A percentile compares a stretch with the other conserved stretches of the same genome.
These are phyloP conservation scores for Parastagonospora avenae DNA, from an alignment of 2,329 filamentous ascomycete species.

Conservation along the genomic window DNA sequence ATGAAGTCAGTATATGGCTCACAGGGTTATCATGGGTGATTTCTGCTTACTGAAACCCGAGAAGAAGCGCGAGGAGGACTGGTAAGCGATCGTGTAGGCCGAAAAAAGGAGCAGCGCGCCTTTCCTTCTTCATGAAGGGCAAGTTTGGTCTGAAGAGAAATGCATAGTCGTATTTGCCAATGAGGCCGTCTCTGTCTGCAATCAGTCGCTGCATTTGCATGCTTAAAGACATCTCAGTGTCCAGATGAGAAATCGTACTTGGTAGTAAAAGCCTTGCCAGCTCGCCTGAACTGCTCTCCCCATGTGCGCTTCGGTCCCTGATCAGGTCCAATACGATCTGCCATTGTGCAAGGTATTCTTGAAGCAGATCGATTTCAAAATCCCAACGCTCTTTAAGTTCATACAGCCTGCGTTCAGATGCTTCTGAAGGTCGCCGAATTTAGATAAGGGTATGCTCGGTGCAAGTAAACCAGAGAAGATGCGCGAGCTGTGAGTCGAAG, in stretches of 20 bases:
- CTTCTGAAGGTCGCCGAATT: not conserved
- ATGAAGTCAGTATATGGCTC: too few species aligned
- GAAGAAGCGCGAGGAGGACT: constrained; percentile 71
- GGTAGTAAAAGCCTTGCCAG: constrained; percentile 55
- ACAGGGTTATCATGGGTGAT: too few species aligned
- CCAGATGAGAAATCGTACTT: constrained; percentile 42
- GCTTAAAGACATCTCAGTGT: not conserved
- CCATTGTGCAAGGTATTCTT: constrained; percentile 17
- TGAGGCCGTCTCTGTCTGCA: constrained; percentile 66
- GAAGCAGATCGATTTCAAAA: not conserved
- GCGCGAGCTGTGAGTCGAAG: constrained; percentile 21
- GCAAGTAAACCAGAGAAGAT: constrained; percentile 27
- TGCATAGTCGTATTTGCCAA: constrained; percentile 88
- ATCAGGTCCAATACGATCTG: constrained; percentile 54
- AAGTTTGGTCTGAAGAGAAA: constrained; percentile 83
- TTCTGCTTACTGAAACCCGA: constrained; percentile 67
- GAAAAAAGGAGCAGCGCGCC: constrained; percentile 74
- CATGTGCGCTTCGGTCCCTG: constrained; percentile 48
- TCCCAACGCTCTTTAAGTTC: not conserved
- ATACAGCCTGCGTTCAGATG: not conserved
- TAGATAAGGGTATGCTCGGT: constrained; percentile 6
- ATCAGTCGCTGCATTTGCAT: constrained; percentile 10
- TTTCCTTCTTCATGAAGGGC: constrained; percentile 74
- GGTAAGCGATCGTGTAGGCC: constrained; percentile 82
- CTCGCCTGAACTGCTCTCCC: constrained; percentile 47